These are phyloP conservation scores for Plectosphaerella cucumerina DNA, from an alignment of 2,329 filamentous ascomycete genomes.

Conservation along the genomic window DNA sequence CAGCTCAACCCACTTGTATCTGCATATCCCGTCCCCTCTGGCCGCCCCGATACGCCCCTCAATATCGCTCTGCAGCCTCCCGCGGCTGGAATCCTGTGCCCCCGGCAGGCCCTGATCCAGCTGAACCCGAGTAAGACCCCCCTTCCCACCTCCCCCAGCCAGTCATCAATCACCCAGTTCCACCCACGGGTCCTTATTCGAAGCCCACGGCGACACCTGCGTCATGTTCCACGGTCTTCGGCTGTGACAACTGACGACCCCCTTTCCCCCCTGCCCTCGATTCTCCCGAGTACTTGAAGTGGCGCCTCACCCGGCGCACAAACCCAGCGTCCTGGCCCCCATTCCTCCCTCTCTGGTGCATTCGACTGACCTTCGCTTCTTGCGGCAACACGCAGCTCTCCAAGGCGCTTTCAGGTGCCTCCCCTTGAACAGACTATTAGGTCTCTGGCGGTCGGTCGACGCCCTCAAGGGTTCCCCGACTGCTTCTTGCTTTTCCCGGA, in stretches of 20 bases:
- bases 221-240: background rate
- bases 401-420: background rate
- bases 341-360: background rate
- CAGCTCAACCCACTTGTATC: no score
- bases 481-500: background rate
- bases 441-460: background rate
- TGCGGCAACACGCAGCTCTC: background rate
- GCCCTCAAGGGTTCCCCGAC: background rate
- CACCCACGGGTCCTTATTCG: background rate
- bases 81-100: background rate
- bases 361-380: background rate
- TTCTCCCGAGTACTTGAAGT: background rate
- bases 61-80: background rate
- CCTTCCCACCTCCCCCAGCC: background rate
- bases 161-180: background rate
- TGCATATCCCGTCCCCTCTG: no score
- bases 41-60: no score
- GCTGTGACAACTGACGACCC: background rate
- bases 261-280: background rate
- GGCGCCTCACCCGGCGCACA: background rate
- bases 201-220: background rate
- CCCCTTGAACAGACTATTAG: background rate
- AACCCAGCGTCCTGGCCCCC: background rate
- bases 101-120: no score
- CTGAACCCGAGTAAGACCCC: no score